Evolutionary conservation across 169 alveolate species (phyloP).

Genomic region (Perkinsus marinus): DNA sequence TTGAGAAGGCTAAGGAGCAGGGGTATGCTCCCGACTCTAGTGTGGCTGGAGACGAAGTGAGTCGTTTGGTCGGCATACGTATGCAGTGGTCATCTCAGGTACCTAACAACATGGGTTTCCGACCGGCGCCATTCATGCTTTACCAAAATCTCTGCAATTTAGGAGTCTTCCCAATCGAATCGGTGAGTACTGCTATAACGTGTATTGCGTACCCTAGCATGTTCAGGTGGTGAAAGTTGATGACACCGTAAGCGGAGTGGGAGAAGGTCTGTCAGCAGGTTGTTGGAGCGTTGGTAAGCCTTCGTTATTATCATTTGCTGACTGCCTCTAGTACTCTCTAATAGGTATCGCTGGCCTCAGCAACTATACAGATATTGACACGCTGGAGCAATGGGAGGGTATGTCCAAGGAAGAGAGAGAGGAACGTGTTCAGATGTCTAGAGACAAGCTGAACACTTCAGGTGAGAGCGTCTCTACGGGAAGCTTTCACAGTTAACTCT

Average conservation of each 20-base stretch:
- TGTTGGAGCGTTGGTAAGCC: not conserved
- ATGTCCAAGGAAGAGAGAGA: not conserved
- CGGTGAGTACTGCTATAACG: not conserved
- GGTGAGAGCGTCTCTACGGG: not conserved
- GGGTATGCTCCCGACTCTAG: not conserved
- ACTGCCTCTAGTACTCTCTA: not conserved
- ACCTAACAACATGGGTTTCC: not conserved
- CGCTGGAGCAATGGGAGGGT: not conserved
- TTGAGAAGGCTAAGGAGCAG: not conserved
- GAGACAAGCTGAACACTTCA: not conserved
- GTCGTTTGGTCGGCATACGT: not conserved
- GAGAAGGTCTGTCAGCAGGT: not conserved
- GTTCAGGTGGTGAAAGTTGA: not conserved
- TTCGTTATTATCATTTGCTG: not conserved
- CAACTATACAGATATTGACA: not conserved
- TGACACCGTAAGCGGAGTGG: not conserved
- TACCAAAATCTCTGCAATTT: not conserved
- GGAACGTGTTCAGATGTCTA: not conserved
- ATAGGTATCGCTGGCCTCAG: not conserved
- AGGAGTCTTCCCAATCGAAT: not conserved
- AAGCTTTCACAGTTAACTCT: not conserved
- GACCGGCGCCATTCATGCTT: not conserved
- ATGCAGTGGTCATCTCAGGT: not conserved
- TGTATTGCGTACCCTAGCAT: too few species aligned
- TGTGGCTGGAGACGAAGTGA: not conserved